Evolutionary conservation across 768 basidiomycete species (phyloP), one percentile per base, ranked within the genome.

Genomic region (Clathrus columnatus): DNA sequence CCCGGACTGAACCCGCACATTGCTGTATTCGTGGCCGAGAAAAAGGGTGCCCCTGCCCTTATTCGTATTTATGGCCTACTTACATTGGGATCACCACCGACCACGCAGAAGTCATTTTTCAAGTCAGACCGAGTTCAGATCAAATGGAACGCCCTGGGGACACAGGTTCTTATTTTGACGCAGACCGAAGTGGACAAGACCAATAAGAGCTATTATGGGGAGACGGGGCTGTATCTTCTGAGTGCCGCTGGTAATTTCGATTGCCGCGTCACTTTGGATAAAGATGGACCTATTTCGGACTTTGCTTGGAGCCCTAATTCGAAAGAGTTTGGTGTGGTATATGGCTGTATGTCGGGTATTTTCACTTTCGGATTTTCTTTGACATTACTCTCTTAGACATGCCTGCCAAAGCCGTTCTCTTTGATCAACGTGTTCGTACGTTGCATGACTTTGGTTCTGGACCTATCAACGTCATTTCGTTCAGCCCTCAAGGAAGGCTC

Each of bases 121-220:
- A 96, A 96, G 73, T 92, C 93, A 0, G 93, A 98, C 72, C 85
- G 87, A 47, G 81, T 90, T 3, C 81, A 82, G 63, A 85, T 99
- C 70, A 97, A 97, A 71, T 99, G 95, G 95, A 98, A 97, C 65
- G 82, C 81, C 7, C 80, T 93, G 17, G 96, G 95, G 18, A 95
- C 93, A 0, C 90, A 91, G 64, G 87, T 94, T 1, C 74, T 99
- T 54, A 78, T 97, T 57, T 71, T 97, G 32, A 94, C 95, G 0
- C 91, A 94, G 65, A 95, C 94, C 4, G 96, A 99, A 63, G 94
- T 97, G 51, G 95, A 99, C 65, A 91, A 90, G 67, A 86, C 90
- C 46, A 95, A 95, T 69, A 96, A 90, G 79, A 93, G 86, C 64
- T 99, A 99, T 69, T 99, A 98, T 61, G 96, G 96, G 52, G 95